Base-by-base conservation (phyloP, 371 early-diverging fungal genomes). In the Saksenaea vasiformis region DNA sequence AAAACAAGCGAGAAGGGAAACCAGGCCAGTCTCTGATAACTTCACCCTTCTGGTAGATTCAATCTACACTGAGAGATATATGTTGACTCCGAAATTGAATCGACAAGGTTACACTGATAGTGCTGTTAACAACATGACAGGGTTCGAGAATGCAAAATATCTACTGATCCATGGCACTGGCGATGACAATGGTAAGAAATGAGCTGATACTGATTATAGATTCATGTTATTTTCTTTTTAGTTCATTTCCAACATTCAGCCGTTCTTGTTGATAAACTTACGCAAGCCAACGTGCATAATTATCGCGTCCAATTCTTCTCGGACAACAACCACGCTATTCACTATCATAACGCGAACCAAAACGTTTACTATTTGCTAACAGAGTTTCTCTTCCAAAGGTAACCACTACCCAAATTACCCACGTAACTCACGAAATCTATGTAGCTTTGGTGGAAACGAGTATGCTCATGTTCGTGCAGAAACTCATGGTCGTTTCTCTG, bases 51-150 rank as follows among this genome's bases (percentile, higher is more conserved):
- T n/a, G n/a, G 8, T 34, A 78, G 95, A 98, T 71, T 88, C 95
- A 0, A 78, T 97, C 28, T 98, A 97, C 71, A 97, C 98, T 0
- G 98, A 98, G 75, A 80, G 98, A 58, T 97, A 94, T 76, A 95
- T 98, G 97, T 82, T 89, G 64, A 89, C 92, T 24, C 96, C 96
- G 9, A 57, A 79, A 53, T 35, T 74, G 57, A 97, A 97, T 71
- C 72, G 77, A 7, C 73, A 75, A 0, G 97, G 96, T 2, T 98
- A 97, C 76, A 73, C 73, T 36, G 43, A 78, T 27, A 90, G 91
- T 51, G 89, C 93, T 0, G 87, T 98, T 0, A 72, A 68, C 44
- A 88, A 91, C 56, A 89, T 91, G 87, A 84, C 82, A 0, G 94
- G 92, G 0, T 96, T 98, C 71, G 73, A 83, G 22, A 76, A 90